These are phyloP conservation scores for Pyrenula aspistea DNA, from an alignment of 495 filamentous ascomycete genomes.

Conservation along the genomic window DNA sequence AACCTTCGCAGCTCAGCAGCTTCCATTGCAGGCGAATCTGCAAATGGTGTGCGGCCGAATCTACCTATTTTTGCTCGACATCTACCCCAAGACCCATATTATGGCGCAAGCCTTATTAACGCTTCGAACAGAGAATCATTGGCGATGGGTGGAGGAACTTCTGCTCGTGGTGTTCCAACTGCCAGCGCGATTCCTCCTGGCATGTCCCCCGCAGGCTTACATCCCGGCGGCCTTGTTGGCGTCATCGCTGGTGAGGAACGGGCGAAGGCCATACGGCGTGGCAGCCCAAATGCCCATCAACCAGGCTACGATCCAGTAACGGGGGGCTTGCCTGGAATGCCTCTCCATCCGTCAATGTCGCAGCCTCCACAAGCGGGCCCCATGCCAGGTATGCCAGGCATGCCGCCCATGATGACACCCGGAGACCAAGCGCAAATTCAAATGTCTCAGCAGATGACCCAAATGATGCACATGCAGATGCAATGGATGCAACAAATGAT, in stretches of 20 bases:
- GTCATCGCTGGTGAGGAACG: constrained; percentile 83
- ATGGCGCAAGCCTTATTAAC: constrained; percentile 70
- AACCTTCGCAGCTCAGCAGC: constrained; percentile 32
- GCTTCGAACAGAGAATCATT: constrained; percentile 65
- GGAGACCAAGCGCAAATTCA: constrained; percentile 71
- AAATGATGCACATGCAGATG: constrained; percentile 92
- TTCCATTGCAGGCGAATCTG: constrained; percentile 28
- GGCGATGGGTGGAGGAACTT: constrained; percentile 52
- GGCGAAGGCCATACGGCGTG: constrained; percentile 61
- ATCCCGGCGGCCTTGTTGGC: constrained; percentile 71
- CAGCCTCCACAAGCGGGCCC: constrained; percentile 23
- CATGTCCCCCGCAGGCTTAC: constrained; percentile 26
- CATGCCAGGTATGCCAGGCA: constrained; percentile 24
- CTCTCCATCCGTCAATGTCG: constrained; percentile 7
- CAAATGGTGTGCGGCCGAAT: constrained; percentile 27
- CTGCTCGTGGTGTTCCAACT: constrained; percentile 38
- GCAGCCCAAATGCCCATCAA: constrained; percentile 56
- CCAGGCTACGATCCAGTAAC: constrained; percentile 27
- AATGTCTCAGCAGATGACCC: constrained; percentile 76
- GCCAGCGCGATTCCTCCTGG: constrained; percentile 12
- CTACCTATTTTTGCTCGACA: constrained; percentile 80
- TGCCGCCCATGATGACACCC: constrained; percentile 28
- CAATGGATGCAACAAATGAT: constrained; percentile 68
- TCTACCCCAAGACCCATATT: constrained; percentile 81
- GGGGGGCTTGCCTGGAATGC: constrained; percentile 18